Evolutionary conservation across 202 grass and related monocot species (phyloP).

Genomic region (Setaria italica): DNA sequence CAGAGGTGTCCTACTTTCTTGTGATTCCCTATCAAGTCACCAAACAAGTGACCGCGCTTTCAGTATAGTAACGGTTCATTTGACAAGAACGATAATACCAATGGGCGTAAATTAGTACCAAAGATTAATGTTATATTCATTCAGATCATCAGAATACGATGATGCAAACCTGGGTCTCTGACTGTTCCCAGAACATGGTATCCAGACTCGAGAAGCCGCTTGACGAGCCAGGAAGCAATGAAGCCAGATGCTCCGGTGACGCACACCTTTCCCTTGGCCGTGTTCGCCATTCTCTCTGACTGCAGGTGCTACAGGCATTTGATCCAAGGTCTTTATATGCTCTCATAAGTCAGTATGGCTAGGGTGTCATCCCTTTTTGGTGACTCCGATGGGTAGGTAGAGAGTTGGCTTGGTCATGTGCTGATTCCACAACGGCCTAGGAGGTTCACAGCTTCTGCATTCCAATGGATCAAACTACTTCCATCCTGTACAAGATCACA

Average conservation of each 20-base stretch:
- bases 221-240: constrained; percentile 91
- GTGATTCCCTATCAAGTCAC: constrained; percentile 53
- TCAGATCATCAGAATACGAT: constrained; percentile 24
- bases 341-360: not conserved
- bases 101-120: not conserved
- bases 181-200: constrained; percentile 87
- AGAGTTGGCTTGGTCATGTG: constrained; percentile 32
- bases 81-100: not conserved
- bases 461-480: constrained; percentile 17
- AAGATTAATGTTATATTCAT: not conserved
- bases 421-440: constrained; percentile 28
- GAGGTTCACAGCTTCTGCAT: constrained; percentile 24
- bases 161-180: constrained; percentile 68
- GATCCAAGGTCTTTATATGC: constrained; percentile 35
- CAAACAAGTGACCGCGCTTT: constrained; percentile 7
- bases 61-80: constrained; percentile 7
- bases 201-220: constrained; percentile 74
- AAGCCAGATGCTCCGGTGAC: constrained; percentile 86
- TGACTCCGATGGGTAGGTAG: constrained; percentile 42
- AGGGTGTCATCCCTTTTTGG: constrained; percentile 42
- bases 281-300: constrained; percentile 46
- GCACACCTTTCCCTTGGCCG: constrained; percentile 69
- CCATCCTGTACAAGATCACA: constrained; percentile 23
- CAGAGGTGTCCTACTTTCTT: constrained; percentile 87
- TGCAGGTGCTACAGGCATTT: constrained; percentile 35